Evolutionary conservation across 225 moss, liverwort and hornwort genomes (phyloP).

Genomic region (Polytrichum formosum): DNA sequence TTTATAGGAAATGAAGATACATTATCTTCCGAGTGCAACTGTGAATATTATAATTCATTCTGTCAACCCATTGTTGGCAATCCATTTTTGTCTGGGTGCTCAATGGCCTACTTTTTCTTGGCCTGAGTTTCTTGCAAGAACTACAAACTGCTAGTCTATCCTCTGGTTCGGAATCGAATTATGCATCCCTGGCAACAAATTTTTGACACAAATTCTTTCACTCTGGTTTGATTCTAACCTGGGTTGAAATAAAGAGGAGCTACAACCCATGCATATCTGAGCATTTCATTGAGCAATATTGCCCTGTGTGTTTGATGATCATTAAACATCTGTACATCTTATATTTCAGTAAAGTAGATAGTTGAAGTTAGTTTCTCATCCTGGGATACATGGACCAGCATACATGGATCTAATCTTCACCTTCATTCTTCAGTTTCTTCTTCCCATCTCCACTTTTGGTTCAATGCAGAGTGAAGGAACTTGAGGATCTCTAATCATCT

Average conservation of each 20-base stretch:
- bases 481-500: too few relatives aligned
- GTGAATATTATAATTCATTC: constrained; percentile 25
- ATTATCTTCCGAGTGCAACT: constrained; percentile 38
- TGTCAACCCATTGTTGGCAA: constrained; percentile 33
- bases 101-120: constrained; percentile 36
- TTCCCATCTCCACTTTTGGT: too few relatives aligned
- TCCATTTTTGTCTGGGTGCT: constrained; percentile 19
- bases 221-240: constrained; percentile 47
- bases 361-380: too few relatives aligned
- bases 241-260: constrained; percentile 49
- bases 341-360: too few relatives aligned
- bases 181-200: constrained; percentile 15
- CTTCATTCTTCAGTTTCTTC: too few relatives aligned
- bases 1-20: constrained; percentile 41
- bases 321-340: too few relatives aligned
- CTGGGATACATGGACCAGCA: too few relatives aligned
- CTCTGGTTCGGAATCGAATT: constrained; percentile 34
- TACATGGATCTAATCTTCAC: too few relatives aligned
- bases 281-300: not conserved
- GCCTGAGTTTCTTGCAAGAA: constrained; percentile 42
- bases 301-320: too few relatives aligned
- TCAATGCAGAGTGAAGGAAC: too few relatives aligned
- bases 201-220: constrained; percentile 37
- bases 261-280: constrained; percentile 24
- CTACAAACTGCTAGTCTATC: constrained; percentile 29